A percentile compares a stretch with the other conserved stretches of the same genome.
Conservation (phyloP, 768 basidiomycete species). For the Tylopilus sp. region DNA sequence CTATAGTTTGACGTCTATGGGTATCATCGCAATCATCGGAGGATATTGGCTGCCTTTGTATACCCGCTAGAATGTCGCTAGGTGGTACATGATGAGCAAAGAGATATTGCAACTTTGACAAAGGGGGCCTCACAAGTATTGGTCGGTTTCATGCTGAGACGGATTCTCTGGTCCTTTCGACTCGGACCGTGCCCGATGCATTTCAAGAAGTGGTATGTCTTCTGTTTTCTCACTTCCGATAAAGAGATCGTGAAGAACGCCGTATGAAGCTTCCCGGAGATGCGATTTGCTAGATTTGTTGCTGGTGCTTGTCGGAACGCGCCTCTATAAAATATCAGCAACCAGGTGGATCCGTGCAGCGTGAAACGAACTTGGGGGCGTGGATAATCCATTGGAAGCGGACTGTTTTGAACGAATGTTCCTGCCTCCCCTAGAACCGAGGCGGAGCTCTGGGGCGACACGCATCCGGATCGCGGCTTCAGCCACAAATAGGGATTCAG, state of each 20-base stretch:
- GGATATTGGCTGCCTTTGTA: constrained; percentile 45
- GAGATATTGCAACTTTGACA: not conserved
- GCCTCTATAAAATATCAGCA: constrained; percentile 19
- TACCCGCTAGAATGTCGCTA: constrained; percentile 67
- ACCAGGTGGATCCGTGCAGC: not conserved
- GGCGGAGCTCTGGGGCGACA: constrained; percentile 64
- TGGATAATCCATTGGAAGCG: constrained; percentile 32
- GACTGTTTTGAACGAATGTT: constrained; percentile 61
- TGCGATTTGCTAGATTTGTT: constrained; percentile 40
- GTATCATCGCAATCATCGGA: constrained; percentile 59
- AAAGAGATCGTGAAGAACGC: constrained; percentile 62
- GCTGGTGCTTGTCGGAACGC: constrained; percentile 12
- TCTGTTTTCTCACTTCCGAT: constrained; percentile 48
- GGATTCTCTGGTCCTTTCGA: constrained; percentile 27
- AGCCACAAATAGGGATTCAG: constrained; percentile 90
- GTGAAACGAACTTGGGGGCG: constrained; percentile 28
- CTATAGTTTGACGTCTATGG: constrained; percentile 67
- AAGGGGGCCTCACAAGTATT: constrained; percentile 56
- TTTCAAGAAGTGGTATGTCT: constrained; percentile 57
- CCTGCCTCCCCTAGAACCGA: constrained; percentile 80
- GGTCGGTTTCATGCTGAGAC: constrained; percentile 62
- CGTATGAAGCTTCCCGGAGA: constrained; percentile 55
- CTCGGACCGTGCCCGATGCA: constrained; percentile 39
- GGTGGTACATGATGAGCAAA: constrained; percentile 1
- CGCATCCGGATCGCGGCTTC: constrained; percentile 65